Evolutionary conservation across 139 green algal species (phyloP).

Genomic region (Diplosphaera chodatii): DNA sequence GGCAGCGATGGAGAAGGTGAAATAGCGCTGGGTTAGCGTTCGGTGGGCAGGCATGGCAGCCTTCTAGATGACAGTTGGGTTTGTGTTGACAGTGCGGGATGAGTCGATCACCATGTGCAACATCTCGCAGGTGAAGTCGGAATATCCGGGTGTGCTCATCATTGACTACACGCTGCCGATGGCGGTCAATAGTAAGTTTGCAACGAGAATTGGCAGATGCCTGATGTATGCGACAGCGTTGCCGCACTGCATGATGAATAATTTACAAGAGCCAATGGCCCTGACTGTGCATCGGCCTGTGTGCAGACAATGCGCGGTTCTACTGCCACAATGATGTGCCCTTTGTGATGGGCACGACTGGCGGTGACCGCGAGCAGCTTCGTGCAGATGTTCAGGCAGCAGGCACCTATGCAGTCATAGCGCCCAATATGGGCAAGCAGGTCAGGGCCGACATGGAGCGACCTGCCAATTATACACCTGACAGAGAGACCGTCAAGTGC

Average conservation of each 20-base stretch:
- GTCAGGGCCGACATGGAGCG: no score
- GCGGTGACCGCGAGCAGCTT: conserved; percentile 85
- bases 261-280: no score
- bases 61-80: no score
- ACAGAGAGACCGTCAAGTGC: no score
- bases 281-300: no score
- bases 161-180: conserved; percentile 95
- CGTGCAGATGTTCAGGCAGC: conserved; percentile 40
- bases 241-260: no score
- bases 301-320: conserved; percentile 72
- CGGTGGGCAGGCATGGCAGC: no score
- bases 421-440: conserved; percentile 99
- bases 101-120: not conserved
- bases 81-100: no score
- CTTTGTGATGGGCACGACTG: conserved; percentile 99
- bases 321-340: conserved; percentile 76
- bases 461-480: no score
- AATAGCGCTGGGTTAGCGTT: not conserved
- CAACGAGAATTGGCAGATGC: no score
- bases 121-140: conserved; percentile 21
- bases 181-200: conserved; percentile 67
- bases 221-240: no score
- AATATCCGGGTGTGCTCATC: conserved; percentile 79
- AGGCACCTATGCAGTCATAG: conserved; percentile 87
- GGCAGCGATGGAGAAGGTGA: conserved; percentile 30